phyloP scores from a whole-genome alignment of 2,329 filamentous ascomycete genomes.

The Aspergillus phoenicis region DNA sequence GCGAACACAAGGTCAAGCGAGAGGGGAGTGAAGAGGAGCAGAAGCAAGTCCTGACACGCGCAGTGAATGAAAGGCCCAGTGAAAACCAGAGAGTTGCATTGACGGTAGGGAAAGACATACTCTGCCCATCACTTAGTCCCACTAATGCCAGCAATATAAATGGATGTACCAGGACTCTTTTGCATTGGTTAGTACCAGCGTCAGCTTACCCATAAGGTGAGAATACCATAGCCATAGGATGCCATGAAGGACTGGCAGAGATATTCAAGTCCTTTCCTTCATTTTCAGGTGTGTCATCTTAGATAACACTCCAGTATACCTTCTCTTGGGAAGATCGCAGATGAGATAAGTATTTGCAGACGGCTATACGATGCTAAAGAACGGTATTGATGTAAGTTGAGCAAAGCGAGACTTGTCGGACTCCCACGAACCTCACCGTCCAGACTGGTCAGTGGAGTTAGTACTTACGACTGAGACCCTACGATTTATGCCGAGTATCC shows the following conservation, averaged over 20 bases:
- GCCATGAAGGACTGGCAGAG: neutral
- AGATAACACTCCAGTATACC: neutral
- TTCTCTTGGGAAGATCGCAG: neutral
- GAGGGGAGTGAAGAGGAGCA: too few species aligned
- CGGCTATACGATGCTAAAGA: neutral
- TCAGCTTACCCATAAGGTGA: neutral
- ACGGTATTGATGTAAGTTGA: neutral
- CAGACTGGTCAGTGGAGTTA: neutral
- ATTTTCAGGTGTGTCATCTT: neutral
- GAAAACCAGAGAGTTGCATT: neutral
- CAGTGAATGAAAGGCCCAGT: neutral
- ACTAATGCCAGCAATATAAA: neutral
- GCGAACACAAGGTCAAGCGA: neutral
- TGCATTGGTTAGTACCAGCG: neutral
- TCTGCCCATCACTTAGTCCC: neutral
- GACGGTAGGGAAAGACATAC: neutral
- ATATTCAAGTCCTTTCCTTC: neutral
- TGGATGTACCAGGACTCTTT: neutral
- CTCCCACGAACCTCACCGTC: neutral
- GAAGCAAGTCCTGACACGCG: neutral
- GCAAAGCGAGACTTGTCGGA: neutral
- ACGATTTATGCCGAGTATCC: neutral
- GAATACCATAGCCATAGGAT: neutral
- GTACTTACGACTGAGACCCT: neutral
- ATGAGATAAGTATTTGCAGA: neutral